phyloP scores from a whole-genome alignment of 768 basidiomycete genomes.

The Amanita thiersii region DNA sequence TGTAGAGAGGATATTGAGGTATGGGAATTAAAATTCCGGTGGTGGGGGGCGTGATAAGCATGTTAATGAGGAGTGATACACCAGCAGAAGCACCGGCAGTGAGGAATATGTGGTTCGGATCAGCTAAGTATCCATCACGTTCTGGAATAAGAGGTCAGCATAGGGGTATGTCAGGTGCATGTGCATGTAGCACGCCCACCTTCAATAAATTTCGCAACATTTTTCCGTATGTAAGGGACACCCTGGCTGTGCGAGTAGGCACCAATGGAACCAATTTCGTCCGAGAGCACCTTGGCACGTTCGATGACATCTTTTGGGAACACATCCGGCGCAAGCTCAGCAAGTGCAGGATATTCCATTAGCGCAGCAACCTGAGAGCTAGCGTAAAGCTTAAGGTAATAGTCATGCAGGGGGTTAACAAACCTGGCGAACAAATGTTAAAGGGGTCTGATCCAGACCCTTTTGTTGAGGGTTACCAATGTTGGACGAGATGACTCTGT shows the following conservation, averaged over 20 bases:
- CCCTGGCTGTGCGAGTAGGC: slow-evolving; percentile 97
- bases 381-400: background rate
- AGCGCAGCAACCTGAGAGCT: slow-evolving; percentile 70
- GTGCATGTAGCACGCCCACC: slow-evolving; percentile 34
- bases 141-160: slow-evolving; percentile 32
- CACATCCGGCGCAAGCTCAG: slow-evolving; percentile 62
- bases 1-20: slow-evolving; percentile 97
- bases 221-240: slow-evolving; percentile 77
- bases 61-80: slow-evolving; percentile 78
- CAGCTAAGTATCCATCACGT: slow-evolving; percentile 81
- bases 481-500: slow-evolving; percentile 86
- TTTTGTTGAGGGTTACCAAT: slow-evolving; percentile 98
- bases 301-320: slow-evolving; percentile 85
- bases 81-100: slow-evolving; percentile 93
- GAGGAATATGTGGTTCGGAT: slow-evolving; percentile 85
- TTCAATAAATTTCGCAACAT: slow-evolving; percentile 85
- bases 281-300: slow-evolving; percentile 72
- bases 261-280: slow-evolving; percentile 86
- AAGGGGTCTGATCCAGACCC: slow-evolving; percentile 86
- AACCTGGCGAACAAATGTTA: slow-evolving; percentile 91
- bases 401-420: slow-evolving; percentile 13
- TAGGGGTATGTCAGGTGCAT: slow-evolving; percentile 3
- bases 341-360: slow-evolving; percentile 85
- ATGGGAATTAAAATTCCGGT: slow-evolving; percentile 91
- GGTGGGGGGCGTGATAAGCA: slow-evolving; percentile 61